Base-by-base conservation (phyloP, 164 flowering plant species). In the Pachysandra terminalis region DNA sequence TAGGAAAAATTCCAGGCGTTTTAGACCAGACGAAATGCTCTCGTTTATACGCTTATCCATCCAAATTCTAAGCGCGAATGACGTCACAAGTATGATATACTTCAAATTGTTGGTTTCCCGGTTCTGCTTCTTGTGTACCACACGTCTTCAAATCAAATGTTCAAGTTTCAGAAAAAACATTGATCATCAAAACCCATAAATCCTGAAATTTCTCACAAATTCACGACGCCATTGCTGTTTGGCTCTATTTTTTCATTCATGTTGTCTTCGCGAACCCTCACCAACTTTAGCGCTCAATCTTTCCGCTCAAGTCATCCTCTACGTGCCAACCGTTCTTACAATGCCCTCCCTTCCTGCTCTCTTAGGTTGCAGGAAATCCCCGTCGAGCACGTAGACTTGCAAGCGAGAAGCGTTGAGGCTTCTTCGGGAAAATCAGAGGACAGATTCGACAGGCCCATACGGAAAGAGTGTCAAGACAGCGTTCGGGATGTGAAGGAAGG, bases 361-460 rank as follows among this genome's bases (percentile, higher is more conserved):
- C 69, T 70, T 19, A 45, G 59, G 28, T 66, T 48, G 22, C 70
- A 59, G 49, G 60, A 73, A 57, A 32, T 73, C 64, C 61, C 65
- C 0, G 58, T 63, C 58, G 51, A 53, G 13, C 61, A 49, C n/a
- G 52, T 59, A 58, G 74, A 54, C 13, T 53, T 55, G 54, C 66
- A 67, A 15, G 28, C 54, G 27, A 56, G 5, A 21, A 68, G 13
- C 7, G 68, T 53, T 14, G 64, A 48, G 32, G 8, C 68, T 59
- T 41, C 65, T 37, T 51, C 61, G 65, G n/a, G 51, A 12, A 40
- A 54, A 23, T n/a, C 37, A 16, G 73, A 54, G 22, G 28, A 25
- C 23, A 28, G 14, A 16, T 1, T 48, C 45, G 10, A 45, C 1
- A 21, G 40, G 26, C 19, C 21, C 28, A 3, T 22, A 22, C 3